Evolutionary conservation across 345 rosid genomes (phyloP).

Genomic region (Salix dunnii): DNA sequence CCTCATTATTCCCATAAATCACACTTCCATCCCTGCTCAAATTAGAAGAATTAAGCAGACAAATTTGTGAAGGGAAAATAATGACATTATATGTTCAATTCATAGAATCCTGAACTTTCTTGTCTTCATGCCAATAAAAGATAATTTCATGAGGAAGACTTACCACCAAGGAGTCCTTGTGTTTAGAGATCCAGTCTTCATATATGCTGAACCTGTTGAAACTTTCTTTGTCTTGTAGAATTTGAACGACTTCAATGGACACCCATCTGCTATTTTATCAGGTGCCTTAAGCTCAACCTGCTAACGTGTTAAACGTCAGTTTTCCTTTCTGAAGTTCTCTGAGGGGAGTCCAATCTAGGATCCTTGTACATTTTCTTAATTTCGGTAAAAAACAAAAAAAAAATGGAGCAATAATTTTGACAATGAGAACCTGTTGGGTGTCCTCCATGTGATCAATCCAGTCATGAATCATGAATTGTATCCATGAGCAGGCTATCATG

Average conservation of each 20-base stretch:
- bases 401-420: not conserved
- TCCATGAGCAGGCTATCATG: slow-evolving; percentile 76
- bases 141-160: not conserved
- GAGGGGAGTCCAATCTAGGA: no score
- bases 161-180: slow-evolving; percentile 87
- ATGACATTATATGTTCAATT: no score
- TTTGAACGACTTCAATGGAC: slow-evolving; percentile 66
- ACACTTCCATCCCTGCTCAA: slow-evolving; percentile 69
- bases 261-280: slow-evolving; percentile 41
- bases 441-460: slow-evolving; percentile 87
- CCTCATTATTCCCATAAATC: slow-evolving; percentile 64
- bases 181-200: slow-evolving; percentile 48
- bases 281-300: slow-evolving; percentile 67
- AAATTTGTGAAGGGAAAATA: no score
- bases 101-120: not conserved
- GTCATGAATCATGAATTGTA: slow-evolving; percentile 86
- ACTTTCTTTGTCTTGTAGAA: slow-evolving; percentile 54
- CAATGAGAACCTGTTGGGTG: slow-evolving; percentile 40
- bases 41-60: not conserved
- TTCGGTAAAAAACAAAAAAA: no score
- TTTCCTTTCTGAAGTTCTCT: not conserved
- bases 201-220: slow-evolving; percentile 29
- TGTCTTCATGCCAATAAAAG: not conserved
- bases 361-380: not conserved
- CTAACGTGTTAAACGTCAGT: not conserved